Evolutionary conservation across 345 rosid genomes (phyloP).

Genomic region (Gossypium arboreum): DNA sequence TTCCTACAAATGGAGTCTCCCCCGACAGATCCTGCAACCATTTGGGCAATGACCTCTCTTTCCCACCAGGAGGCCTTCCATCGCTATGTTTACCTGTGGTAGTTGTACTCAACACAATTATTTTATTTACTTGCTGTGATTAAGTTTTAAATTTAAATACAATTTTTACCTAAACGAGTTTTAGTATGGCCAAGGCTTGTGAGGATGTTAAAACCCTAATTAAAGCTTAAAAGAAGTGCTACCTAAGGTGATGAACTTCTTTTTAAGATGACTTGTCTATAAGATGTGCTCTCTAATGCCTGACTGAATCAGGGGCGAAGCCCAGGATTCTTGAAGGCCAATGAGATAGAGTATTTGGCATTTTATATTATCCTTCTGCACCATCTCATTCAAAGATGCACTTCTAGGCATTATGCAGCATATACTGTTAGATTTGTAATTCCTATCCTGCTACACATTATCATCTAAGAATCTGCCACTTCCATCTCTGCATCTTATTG

Average conservation of each 20-base stretch:
- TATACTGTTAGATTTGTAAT: background rate
- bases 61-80: slow-evolving; percentile 61
- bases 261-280: background rate
- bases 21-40: slow-evolving; percentile 28
- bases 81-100: slow-evolving; percentile 84
- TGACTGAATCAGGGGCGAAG: background rate
- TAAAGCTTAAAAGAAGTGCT: background rate
- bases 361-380: background rate
- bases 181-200: background rate
- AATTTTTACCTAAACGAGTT: background rate
- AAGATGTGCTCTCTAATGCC: background rate
- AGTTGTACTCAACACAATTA: slow-evolving; percentile 45
- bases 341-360: background rate
- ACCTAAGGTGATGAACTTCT: background rate
- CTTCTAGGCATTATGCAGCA: background rate
- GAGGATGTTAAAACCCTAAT: background rate
- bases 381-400: background rate
- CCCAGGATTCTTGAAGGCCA: background rate
- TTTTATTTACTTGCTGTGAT: slow-evolving; percentile 9
- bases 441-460: background rate
- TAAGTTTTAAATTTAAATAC: background rate
- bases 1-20: slow-evolving; percentile 57
- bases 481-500: background rate
- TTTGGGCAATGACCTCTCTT: slow-evolving; percentile 45
- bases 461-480: background rate